These are phyloP conservation scores for Alternaria novae-zelandiae DNA, from an alignment of 2,329 filamentous ascomycete species.

Conservation along the genomic window DNA sequence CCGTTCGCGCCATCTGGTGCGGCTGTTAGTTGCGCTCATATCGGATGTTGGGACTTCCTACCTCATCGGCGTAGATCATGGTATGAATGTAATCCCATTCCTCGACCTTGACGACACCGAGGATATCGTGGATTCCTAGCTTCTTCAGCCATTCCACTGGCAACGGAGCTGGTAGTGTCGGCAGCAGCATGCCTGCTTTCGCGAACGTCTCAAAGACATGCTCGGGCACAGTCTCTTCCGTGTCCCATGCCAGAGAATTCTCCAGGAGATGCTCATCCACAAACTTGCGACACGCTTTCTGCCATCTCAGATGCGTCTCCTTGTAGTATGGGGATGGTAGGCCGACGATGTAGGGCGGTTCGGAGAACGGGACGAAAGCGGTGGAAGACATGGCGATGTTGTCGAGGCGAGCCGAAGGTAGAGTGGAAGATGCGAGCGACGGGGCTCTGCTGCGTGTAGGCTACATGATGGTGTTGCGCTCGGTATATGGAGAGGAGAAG, in stretches of 20 bases:
- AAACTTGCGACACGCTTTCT: constrained; percentile 71
- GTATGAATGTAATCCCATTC: constrained; percentile 77
- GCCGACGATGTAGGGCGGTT: constrained; percentile 73
- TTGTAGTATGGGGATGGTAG: constrained; percentile 76
- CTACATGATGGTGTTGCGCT: constrained; percentile 3
- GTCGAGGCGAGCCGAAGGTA: not conserved
- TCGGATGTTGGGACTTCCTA: constrained; percentile 25
- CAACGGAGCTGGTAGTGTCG: constrained; percentile 71
- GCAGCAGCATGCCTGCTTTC: constrained; percentile 72
- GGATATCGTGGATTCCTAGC: constrained; percentile 69
- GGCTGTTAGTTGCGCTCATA: not conserved
- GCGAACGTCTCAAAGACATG: constrained; percentile 71
- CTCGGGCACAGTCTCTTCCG: constrained; percentile 66
- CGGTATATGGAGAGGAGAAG: constrained; percentile 6
- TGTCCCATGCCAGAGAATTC: constrained; percentile 74
- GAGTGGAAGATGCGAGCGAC: not conserved
- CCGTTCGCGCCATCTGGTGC: constrained; percentile 65
- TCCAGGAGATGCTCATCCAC: constrained; percentile 67
- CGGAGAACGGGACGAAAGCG: constrained; percentile 68
- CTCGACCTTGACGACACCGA: constrained; percentile 71
- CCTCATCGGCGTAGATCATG: constrained; percentile 73
- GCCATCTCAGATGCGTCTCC: constrained; percentile 68
- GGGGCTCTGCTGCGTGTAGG: not conserved
- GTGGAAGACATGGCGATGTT: constrained; percentile 37
- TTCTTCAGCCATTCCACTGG: constrained; percentile 71